These are phyloP conservation scores for Aquilaria yunnanensis DNA, from an alignment of 345 rosid genomes.

Conservation along the genomic window DNA sequence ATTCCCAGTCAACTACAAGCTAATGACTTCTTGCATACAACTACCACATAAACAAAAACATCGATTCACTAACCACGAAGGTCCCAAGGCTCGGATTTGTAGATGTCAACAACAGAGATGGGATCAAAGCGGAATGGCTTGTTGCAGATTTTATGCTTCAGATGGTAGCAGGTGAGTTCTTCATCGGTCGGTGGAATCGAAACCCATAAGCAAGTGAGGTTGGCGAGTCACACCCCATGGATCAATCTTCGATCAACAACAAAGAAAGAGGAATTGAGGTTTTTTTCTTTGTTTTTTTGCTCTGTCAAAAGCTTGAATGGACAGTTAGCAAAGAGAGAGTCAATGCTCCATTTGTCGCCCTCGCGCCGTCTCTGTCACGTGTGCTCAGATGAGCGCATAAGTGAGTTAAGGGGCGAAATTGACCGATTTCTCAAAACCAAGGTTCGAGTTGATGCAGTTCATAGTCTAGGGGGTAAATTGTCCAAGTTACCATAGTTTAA, in stretches of 20 bases:
- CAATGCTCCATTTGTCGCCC: too few relatives aligned
- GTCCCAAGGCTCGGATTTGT: slow-evolving; percentile 94
- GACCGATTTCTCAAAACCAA: too few relatives aligned
- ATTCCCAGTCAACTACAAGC: neutral
- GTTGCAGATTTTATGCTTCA: slow-evolving; percentile 67
- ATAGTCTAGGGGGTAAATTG: too few relatives aligned
- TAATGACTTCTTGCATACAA: neutral
- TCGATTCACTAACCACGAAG: slow-evolving; percentile 51
- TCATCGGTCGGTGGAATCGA: slow-evolving; percentile 91
- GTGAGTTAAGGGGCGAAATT: too few relatives aligned
- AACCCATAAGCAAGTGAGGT: slow-evolving; percentile 81
- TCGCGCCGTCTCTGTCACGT: too few relatives aligned
- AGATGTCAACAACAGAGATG: slow-evolving; percentile 67
- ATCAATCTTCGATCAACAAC: slow-evolving; percentile 3
- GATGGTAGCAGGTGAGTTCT: slow-evolving; percentile 88
- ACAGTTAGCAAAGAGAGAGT: too few relatives aligned
- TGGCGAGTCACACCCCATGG: slow-evolving; percentile 50
- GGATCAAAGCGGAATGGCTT: slow-evolving; percentile 67
- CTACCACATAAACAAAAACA: neutral
- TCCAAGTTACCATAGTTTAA: too few relatives aligned
- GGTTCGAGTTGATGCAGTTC: too few relatives aligned
- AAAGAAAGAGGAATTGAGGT: neutral
- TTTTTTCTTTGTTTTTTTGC: neutral
- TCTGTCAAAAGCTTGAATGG: too few relatives aligned
- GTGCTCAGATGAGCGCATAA: too few relatives aligned